These are phyloP conservation scores for Chaetomidium leptoderma DNA, from an alignment of 495 filamentous ascomycete genomes.

Conservation along the genomic window DNA sequence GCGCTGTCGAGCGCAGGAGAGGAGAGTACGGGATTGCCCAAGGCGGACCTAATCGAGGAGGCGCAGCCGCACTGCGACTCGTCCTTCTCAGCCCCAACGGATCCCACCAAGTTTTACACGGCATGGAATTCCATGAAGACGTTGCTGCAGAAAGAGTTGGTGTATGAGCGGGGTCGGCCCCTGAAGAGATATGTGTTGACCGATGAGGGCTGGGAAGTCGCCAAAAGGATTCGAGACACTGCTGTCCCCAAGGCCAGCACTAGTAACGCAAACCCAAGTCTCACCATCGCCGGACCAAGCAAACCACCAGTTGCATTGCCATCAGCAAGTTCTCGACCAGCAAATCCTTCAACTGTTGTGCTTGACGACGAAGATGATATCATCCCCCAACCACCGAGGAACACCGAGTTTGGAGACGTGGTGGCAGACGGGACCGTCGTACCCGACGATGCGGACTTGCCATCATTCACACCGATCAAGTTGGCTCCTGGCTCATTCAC, in stretches of 20 bases:
- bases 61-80: constrained; percentile 72
- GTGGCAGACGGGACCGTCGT: constrained; percentile 40
- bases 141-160: constrained; percentile 67
- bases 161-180: constrained; percentile 66
- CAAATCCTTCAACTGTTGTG: not conserved
- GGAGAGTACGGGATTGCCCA: constrained; percentile 62
- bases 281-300: not conserved
- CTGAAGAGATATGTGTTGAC: constrained; percentile 65
- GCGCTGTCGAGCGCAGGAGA: constrained; percentile 60
- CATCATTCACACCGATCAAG: constrained; percentile 55
- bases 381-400: constrained; percentile 2
- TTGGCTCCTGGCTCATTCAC: constrained; percentile 64
- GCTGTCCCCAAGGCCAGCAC: constrained; percentile 5
- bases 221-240: constrained; percentile 56
- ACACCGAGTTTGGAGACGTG: constrained; percentile 32
- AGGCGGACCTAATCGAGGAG: constrained; percentile 60
- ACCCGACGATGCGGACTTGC: constrained; percentile 36
- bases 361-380: constrained; percentile 15
- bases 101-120: constrained; percentile 68
- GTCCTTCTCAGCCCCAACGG: constrained; percentile 65
- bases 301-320: constrained; percentile 1
- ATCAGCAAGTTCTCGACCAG: not conserved
- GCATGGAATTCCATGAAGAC: constrained; percentile 87
- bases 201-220: constrained; percentile 77
- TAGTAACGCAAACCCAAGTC: not conserved